A percentile compares a stretch with the other conserved stretches of the same genome.
Conservation (phyloP, 257 asterid genomes). For the Solanum gandarillasii region DNA sequence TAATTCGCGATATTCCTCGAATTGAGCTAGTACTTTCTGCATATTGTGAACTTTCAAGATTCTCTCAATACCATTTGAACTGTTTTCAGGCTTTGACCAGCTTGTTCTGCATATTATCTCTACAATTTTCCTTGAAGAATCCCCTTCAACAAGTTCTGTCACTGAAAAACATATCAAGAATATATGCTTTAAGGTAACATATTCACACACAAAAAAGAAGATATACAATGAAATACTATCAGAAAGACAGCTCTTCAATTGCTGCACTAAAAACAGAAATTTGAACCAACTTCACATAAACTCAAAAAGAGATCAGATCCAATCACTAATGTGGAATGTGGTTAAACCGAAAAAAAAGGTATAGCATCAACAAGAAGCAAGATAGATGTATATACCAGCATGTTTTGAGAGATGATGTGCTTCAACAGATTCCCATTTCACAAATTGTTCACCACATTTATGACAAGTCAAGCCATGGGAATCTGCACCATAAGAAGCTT, state of each 20-base stretch:
- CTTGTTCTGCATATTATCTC: conserved; percentile 75
- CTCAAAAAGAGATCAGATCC: background rate
- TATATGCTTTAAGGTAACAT: background rate
- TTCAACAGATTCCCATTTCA: conserved; percentile 64
- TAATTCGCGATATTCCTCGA: conserved; percentile 72
- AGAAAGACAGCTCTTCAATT: background rate
- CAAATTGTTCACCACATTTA: conserved; percentile 69
- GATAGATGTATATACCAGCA: conserved; percentile 39
- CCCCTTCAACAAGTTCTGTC: conserved; percentile 74
- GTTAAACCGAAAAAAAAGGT: background rate
- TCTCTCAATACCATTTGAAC: conserved; percentile 42
- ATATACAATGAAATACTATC: background rate
- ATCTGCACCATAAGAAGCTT: conserved; percentile 43
- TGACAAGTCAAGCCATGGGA: conserved; percentile 47
- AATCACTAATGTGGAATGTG: background rate
- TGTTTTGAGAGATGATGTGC: conserved; percentile 81
- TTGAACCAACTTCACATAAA: background rate
- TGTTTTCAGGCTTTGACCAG: conserved; percentile 31
- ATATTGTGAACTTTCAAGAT: conserved; percentile 83
- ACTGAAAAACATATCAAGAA: conserved; percentile 22
- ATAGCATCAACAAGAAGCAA: background rate
- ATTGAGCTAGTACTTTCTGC: conserved; percentile 71
- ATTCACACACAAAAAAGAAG: background rate
- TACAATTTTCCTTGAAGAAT: conserved; percentile 78
- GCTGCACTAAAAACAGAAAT: background rate